Conservation (phyloP, 768 basidiomycete species). For the Cyclocybe aegerita region DNA sequence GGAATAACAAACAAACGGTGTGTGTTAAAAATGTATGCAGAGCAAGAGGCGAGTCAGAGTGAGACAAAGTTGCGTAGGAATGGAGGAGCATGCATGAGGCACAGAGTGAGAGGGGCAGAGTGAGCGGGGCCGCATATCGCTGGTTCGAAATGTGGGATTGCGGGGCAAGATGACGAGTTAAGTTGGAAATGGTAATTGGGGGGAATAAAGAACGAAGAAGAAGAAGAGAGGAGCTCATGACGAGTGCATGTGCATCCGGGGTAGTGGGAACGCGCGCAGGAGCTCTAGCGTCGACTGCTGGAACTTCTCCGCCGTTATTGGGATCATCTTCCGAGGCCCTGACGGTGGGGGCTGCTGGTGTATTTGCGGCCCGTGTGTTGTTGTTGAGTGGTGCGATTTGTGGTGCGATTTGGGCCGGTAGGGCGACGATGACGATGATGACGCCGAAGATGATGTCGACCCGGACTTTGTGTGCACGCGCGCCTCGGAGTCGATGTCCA, state of each 20-base stretch:
- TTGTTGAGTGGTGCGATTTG: neutral
- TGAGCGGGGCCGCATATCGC: neutral
- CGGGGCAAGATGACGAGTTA: neutral
- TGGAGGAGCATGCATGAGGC: too few relatives aligned
- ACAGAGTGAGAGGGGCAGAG: too few relatives aligned
- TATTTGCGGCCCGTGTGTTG: conserved; percentile 6
- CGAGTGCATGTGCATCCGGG: conserved; percentile 28
- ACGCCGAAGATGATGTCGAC: conserved; percentile 9
- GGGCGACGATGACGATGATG: conserved; percentile 1
- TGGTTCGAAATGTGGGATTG: neutral
- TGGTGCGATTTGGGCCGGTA: neutral
- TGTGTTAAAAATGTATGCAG: too few relatives aligned
- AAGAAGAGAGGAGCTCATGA: conserved; percentile 14
- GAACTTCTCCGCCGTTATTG: conserved; percentile 21
- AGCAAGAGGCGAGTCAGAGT: too few relatives aligned
- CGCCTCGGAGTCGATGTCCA: conserved; percentile 22
- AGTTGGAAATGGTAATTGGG: neutral
- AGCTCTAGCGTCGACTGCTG: conserved; percentile 42
- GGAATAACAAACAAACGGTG: too few relatives aligned
- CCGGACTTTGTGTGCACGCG: neutral
- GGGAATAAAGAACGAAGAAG: neutral
- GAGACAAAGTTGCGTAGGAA: neutral
- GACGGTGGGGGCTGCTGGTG: conserved; percentile 3
- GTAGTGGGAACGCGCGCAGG: conserved; percentile 49
- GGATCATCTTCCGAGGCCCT: too few relatives aligned